phyloP scores from a whole-genome alignment of 2,329 filamentous ascomycete genomes.

The Spiromastix sp. region DNA sequence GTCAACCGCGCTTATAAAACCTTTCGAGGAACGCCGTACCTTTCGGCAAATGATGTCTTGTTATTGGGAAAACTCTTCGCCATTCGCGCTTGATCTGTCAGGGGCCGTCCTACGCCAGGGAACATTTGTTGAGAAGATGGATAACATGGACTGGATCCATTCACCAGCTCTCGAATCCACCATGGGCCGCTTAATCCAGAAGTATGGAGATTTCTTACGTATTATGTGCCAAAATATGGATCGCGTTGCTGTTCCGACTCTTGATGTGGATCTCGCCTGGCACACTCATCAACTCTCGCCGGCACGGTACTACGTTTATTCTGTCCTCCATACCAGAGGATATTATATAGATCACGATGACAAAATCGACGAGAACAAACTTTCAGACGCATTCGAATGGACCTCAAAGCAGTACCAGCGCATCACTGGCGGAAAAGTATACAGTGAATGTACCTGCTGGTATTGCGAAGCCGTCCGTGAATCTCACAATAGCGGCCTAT shows the following conservation, averaged over 20 bases:
- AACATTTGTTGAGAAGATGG: constrained; percentile 50
- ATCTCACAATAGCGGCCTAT: constrained; percentile 37
- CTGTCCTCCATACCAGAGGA: constrained; percentile 29
- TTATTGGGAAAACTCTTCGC: constrained; percentile 33
- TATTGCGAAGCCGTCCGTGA: constrained; percentile 66
- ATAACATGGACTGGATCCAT: constrained; percentile 66
- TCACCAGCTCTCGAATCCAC: constrained; percentile 54
- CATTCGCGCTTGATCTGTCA: constrained; percentile 30
- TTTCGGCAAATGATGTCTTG: constrained; percentile 33
- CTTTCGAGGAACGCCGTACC: constrained; percentile 18
- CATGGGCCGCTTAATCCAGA: constrained; percentile 53
- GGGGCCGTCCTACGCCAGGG: constrained; percentile 35
- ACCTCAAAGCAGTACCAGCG: constrained; percentile 62
- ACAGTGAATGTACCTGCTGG: constrained; percentile 72
- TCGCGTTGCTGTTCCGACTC: constrained; percentile 25
- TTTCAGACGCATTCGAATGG: constrained; percentile 59
- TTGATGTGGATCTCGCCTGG: constrained; percentile 29
- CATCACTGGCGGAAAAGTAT: constrained; percentile 51
- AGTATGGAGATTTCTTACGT: constrained; percentile 37
- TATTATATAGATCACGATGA: constrained; percentile 74
- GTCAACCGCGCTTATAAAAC: constrained; percentile 6
- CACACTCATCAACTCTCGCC: constrained; percentile 71
- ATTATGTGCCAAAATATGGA: constrained; percentile 29
- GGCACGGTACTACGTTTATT: constrained; percentile 50
- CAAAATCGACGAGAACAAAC: constrained; percentile 60